These are phyloP conservation scores for Ophiosphaerella narmari DNA, from an alignment of 2,329 filamentous ascomycete genomes.

Conservation along the genomic window DNA sequence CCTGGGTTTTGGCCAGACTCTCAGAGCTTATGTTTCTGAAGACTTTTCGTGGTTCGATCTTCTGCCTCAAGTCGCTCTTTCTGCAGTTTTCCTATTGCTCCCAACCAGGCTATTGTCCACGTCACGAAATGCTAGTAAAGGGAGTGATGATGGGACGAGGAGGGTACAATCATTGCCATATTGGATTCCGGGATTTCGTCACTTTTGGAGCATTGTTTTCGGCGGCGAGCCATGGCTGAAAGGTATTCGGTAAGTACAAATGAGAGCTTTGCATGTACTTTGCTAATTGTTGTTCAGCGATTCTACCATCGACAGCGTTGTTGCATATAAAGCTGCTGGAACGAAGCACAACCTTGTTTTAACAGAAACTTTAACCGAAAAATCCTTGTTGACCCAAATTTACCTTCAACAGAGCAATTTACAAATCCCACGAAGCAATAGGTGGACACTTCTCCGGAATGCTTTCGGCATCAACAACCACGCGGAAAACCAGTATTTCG, in stretches of 20 bases:
- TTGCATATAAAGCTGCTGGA: constrained; percentile 57
- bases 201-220: constrained; percentile 57
- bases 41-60: constrained; percentile 34
- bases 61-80: constrained; percentile 35
- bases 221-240: constrained; percentile 52
- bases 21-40: constrained; percentile 24
- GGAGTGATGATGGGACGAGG: constrained; percentile 37
- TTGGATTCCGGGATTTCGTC: constrained; percentile 63
- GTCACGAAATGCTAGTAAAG: constrained; percentile 11
- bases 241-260: constrained; percentile 44
- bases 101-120: constrained; percentile 39
- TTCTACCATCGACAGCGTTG: constrained; percentile 48
- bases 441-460: constrained; percentile 32
- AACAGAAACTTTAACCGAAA: constrained; percentile 34
- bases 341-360: constrained; percentile 57
- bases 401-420: constrained; percentile 22
- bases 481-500: constrained; percentile 23
- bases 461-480: constrained; percentile 33
- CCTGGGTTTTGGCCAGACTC: constrained; percentile 24
- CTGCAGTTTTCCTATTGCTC: constrained; percentile 30
- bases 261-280: neutral
- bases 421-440: constrained; percentile 23
- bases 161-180: constrained; percentile 59
- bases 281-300: constrained; percentile 30
- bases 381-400: constrained; percentile 49